Base-by-base conservation (phyloP, 108 stramenopile genomes). In the Nitzschia sp. region DNA sequence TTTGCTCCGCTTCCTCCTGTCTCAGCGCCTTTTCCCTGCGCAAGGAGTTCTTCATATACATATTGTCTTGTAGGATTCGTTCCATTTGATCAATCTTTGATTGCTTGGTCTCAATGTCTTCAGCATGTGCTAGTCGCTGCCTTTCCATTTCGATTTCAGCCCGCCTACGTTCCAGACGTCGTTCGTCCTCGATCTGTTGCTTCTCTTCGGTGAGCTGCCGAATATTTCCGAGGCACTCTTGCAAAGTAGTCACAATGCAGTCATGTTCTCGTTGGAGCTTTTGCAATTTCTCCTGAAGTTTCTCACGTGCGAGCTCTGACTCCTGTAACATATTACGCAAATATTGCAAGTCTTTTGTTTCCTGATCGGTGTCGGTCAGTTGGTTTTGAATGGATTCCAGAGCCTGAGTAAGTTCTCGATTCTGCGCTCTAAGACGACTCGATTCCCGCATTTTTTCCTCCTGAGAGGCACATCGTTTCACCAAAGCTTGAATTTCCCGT, bases 371-470 rank as follows among this genome's bases (percentile, higher is more conserved):
- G 30, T 34, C 54, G 0, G 30, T 8, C 34, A 75, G 27, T 45
- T 57, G 58, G 16, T 34, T 30, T 44, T 34, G 19, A 25, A 68
- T 30, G 15, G 17, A 27, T 0, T 72, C 38, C 41, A 79, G 38
- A 6, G 56, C 38, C n/a, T 52, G 31, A 15, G 58, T 25, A 8
- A 79, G 61, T 1, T 68, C 66, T 31, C 46, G 21, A 50, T 79
- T 77, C 15, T 64, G 15, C 0, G 57, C 26, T 17, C 72, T 60
- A 11, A 81, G 28, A 17, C 63, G 59, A 35, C 69, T 67, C 30
- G 48, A 61, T 45, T 81, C 80, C 8, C 58, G 55, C 67, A 81
- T 63, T 45, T 73, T 77, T 50, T 77, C 72, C 53, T 75, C 76
- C 41, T 81, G 76, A 23, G 76, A 61, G 19, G 71, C 63, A 54